phyloP scores from a whole-genome alignment of 2,329 filamentous ascomycete species.

The Fusarium longipes region DNA sequence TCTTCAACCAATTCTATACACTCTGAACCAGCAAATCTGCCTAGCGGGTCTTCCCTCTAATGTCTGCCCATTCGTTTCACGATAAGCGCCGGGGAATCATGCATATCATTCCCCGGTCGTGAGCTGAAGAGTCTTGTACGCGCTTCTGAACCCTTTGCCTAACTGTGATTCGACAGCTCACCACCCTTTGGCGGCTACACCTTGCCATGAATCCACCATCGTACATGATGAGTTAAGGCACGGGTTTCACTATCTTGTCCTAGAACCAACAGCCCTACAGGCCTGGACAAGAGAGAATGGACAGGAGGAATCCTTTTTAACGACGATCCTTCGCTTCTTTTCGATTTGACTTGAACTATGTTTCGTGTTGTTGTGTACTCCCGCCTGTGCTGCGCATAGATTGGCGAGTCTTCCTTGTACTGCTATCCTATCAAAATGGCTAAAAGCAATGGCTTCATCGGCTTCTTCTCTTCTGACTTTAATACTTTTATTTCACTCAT shows the following conservation, averaged over 20 bases:
- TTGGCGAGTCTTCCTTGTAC: background rate
- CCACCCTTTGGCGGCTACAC: background rate
- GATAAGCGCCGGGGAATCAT: conserved; percentile 10
- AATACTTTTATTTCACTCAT: conserved; percentile 19
- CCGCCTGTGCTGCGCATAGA: background rate
- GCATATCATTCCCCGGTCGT: background rate
- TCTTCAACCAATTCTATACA: background rate
- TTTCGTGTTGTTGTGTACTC: background rate
- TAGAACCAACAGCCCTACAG: background rate
- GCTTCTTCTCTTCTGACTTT: conserved; percentile 21
- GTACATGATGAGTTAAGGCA: background rate
- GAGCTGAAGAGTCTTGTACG: background rate
- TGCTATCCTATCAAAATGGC: background rate
- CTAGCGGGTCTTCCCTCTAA: background rate
- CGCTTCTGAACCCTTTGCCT: background rate
- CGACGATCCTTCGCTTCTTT: background rate
- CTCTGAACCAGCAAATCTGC: too few species aligned
- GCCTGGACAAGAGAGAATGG: background rate
- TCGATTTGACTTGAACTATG: background rate
- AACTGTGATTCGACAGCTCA: background rate
- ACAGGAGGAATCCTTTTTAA: background rate
- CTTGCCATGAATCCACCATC: background rate
- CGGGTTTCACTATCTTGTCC: conserved; percentile 3
- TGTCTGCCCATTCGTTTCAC: background rate
- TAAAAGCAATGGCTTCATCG: background rate